Evolutionary conservation across 306 rosid genomes (phyloP).

Genomic region (Prunus dulcis): DNA sequence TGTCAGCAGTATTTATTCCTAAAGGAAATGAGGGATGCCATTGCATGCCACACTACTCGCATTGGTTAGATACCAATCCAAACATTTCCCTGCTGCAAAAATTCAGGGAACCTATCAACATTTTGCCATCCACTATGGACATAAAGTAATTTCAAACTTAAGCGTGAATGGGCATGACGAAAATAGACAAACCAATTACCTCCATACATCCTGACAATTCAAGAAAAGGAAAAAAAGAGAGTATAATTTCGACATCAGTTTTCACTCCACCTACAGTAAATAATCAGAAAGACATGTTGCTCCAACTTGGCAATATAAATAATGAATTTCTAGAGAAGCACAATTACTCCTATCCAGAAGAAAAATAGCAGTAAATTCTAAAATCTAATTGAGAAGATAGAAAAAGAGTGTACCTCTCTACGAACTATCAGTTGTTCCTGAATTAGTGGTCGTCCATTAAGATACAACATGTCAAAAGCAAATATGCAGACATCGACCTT

Average conservation of each 20-base stretch:
- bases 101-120: neutral
- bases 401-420: conserved; percentile 62
- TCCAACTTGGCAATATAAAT: neutral
- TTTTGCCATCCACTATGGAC: neutral
- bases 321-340: neutral
- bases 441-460: conserved; percentile 72
- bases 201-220: neutral
- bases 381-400: conserved; percentile 9
- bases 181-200: neutral
- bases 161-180: neutral
- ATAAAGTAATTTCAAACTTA: neutral
- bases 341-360: neutral
- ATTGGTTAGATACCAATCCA: neutral
- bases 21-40: neutral
- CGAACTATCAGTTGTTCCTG: conserved; percentile 76
- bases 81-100: neutral
- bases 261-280: neutral
- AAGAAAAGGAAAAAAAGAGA: neutral
- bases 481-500: conserved; percentile 80
- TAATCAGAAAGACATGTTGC: neutral
- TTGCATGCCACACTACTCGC: neutral
- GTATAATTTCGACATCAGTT: neutral
- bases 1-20: neutral
- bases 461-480: conserved; percentile 86
- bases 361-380: neutral